Conservation (phyloP, 73 alveolate species). For the Durusdinium trenchii region DNA sequence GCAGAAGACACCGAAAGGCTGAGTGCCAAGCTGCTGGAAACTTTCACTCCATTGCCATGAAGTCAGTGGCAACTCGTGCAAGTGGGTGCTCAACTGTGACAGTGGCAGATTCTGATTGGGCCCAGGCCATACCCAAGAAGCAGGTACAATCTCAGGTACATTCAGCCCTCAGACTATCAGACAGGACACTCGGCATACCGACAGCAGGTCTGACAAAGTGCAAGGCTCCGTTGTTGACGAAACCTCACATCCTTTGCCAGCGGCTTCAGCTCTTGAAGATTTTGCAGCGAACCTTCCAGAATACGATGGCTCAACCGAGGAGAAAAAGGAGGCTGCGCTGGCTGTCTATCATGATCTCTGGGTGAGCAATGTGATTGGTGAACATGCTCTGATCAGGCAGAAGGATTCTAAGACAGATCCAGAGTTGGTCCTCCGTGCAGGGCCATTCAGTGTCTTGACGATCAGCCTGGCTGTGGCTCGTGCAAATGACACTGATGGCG, state of each 20-base stretch:
- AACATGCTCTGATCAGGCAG: neutral
- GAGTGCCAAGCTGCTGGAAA: neutral
- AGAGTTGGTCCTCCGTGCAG: constrained; percentile 6
- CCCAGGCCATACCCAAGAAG: neutral
- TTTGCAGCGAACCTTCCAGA: neutral
- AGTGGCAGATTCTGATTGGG: neutral
- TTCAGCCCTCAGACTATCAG: neutral
- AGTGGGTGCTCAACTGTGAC: neutral
- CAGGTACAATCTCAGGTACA: neutral
- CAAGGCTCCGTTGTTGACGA: neutral
- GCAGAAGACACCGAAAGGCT: neutral
- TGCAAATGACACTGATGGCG: neutral
- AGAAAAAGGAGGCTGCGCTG: neutral
- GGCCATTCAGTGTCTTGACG: constrained; percentile 6
- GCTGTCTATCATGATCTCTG: neutral
- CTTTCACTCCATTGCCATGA: neutral
- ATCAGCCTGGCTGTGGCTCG: neutral
- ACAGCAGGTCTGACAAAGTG: constrained; percentile 1
- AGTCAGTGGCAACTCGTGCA: neutral
- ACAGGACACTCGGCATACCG: neutral
- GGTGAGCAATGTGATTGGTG: neutral
- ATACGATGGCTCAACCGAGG: neutral
- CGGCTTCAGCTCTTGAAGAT: neutral
- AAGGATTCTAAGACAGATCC: neutral
- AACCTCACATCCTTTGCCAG: neutral